These are phyloP conservation scores for Exophiala sp. DNA, from an alignment of 2,329 filamentous ascomycete species.

Conservation along the genomic window DNA sequence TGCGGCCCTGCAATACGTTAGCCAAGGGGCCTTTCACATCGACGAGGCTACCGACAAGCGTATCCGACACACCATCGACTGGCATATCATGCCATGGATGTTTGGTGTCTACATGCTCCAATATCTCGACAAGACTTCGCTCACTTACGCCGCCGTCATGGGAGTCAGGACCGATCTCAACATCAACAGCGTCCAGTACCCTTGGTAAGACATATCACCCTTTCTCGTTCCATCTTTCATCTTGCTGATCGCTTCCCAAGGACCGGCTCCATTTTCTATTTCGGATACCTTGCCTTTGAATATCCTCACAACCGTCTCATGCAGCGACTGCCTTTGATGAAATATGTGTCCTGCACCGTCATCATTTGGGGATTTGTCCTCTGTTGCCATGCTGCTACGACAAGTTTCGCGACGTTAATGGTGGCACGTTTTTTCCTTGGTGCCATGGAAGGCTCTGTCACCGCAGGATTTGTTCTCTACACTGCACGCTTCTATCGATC, in stretches of 20 bases:
- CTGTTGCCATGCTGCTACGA: constrained; percentile 31
- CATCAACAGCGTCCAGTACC: constrained; percentile 41
- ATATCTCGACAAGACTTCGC: constrained; percentile 48
- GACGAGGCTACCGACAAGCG: constrained; percentile 53
- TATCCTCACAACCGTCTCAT: constrained; percentile 38
- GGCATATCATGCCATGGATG: constrained; percentile 55
- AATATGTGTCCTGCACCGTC: constrained; percentile 36
- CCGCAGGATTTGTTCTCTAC: constrained; percentile 47
- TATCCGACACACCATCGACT: constrained; percentile 58
- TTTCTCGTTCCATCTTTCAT: constrained; percentile 34
- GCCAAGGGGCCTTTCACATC: constrained; percentile 28
- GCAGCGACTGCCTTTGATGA: constrained; percentile 37
- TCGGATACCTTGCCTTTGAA: constrained; percentile 37
- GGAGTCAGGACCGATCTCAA: constrained; percentile 44
- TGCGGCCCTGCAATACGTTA: not conserved
- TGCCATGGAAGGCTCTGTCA: constrained; percentile 45
- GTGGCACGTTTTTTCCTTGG: constrained; percentile 45
- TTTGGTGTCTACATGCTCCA: constrained; percentile 52
- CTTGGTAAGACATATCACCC: constrained; percentile 38
- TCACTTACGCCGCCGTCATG: constrained; percentile 50
- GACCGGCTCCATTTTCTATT: constrained; percentile 40
- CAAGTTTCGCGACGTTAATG: constrained; percentile 46
- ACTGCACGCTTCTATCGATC: constrained; percentile 46
- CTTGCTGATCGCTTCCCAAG: constrained; percentile 42
- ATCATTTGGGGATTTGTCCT: constrained; percentile 33